Evolutionary conservation across 768 basidiomycete species (phyloP).

Genomic region (Leccinum sublutescens): DNA sequence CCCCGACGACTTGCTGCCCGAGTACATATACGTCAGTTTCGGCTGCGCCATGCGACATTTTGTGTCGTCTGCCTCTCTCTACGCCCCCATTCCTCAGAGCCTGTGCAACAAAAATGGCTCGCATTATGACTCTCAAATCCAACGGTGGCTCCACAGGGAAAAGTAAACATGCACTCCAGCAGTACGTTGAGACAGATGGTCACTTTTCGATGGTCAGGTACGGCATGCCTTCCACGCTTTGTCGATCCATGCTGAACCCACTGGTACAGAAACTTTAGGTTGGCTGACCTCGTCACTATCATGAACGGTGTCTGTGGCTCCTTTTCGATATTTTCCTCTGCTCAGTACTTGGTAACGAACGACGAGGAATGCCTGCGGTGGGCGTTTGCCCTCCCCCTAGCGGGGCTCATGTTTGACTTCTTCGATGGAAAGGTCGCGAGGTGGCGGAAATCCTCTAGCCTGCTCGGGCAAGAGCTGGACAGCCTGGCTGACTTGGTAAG

Average conservation of each 20-base stretch:
- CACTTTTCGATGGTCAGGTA: slow-evolving; percentile 98
- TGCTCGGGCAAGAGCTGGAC: slow-evolving; percentile 97
- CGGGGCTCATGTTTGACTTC: slow-evolving; percentile 97
- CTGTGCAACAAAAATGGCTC: slow-evolving; percentile 19
- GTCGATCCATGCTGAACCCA: slow-evolving; percentile 18
- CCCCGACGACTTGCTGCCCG: slow-evolving; percentile 10
- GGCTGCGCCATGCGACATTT: slow-evolving; percentile 19
- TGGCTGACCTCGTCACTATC: slow-evolving; percentile 97
- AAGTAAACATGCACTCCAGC: slow-evolving; percentile 52
- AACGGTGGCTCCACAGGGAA: slow-evolving; percentile 18
- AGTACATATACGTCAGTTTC: slow-evolving; percentile 7
- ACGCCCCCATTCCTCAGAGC: neutral
- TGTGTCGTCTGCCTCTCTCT: slow-evolving; percentile 30
- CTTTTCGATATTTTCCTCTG: slow-evolving; percentile 91
- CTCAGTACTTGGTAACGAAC: slow-evolving; percentile 78
- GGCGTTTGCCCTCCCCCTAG: slow-evolving; percentile 85
- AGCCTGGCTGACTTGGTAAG: slow-evolving; percentile 90
- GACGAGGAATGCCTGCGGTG: slow-evolving; percentile 80
- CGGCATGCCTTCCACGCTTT: slow-evolving; percentile 6
- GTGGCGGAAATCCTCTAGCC: slow-evolving; percentile 93
- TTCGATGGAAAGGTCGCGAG: slow-evolving; percentile 97
- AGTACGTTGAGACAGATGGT: slow-evolving; percentile 86
- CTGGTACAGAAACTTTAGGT: slow-evolving; percentile 81
- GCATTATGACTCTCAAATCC: slow-evolving; percentile 29
- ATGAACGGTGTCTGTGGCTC: slow-evolving; percentile 99